A percentile compares a stretch with the other conserved stretches of the same genome.
Evolutionary conservation across 257 asterid genomes (phyloP).

Genomic region (Ilex aquifolium): DNA sequence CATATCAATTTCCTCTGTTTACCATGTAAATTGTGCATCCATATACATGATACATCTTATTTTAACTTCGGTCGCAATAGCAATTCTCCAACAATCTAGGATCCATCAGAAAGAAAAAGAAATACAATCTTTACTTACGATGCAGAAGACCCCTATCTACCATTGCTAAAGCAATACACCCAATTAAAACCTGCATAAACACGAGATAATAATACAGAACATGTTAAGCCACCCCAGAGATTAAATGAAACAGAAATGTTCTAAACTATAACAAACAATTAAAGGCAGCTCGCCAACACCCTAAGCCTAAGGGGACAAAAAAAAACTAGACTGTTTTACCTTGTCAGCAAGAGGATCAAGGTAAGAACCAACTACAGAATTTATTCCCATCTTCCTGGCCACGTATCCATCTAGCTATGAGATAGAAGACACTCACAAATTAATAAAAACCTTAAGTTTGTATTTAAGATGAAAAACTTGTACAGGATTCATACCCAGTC

Average conservation of each 20-base stretch:
- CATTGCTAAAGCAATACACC: constrained; percentile 86
- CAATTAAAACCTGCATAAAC: constrained; percentile 63
- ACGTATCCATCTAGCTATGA: constrained; percentile 87
- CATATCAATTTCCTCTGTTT: too few species aligned
- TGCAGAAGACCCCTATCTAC: constrained; percentile 79
- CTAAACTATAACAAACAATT: constrained; percentile 1
- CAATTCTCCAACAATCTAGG: background rate
- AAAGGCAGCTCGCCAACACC: constrained; percentile 2
- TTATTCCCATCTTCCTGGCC: constrained; percentile 88
- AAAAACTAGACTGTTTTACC: constrained; percentile 31
- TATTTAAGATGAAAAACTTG: background rate
- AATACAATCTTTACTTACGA: constrained; percentile 43
- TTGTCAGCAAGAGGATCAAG: constrained; percentile 99
- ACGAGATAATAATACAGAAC: constrained; percentile 1
- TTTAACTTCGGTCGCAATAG: too few species aligned
- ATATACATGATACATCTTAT: background rate
- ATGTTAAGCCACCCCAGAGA: background rate
- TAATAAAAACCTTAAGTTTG: constrained; percentile 1
- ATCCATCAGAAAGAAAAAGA: constrained; percentile 4
- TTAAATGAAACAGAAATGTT: background rate
- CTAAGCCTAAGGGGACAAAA: background rate
- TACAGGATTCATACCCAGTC: constrained; percentile 66
- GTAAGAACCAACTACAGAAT: constrained; percentile 92
- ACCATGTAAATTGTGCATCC: background rate
- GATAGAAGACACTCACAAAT: constrained; percentile 11